A percentile compares a stretch with the other conserved stretches of the same genome.
Conservation (phyloP, 106 monocot genomes). For the Acanthochlamys bracteata region DNA sequence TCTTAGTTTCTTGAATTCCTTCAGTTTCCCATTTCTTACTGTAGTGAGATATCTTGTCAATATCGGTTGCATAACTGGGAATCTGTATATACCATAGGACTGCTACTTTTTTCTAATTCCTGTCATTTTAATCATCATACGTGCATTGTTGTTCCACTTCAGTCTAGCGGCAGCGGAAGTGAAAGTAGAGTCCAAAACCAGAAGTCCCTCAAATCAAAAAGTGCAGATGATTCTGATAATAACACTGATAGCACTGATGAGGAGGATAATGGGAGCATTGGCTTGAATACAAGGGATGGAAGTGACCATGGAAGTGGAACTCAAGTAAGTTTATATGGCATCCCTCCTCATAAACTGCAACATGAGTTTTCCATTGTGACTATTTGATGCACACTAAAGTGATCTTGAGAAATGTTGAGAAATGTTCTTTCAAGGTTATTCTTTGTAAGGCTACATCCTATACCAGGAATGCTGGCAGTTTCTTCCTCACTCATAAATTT, state of each 20-base stretch:
- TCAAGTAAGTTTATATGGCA: slow-evolving; percentile 40
- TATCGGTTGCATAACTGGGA: not conserved
- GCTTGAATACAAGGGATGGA: slow-evolving; percentile 53
- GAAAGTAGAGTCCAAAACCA: slow-evolving; percentile 83
- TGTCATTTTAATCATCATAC: slow-evolving; percentile 16
- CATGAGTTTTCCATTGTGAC: too few relatives aligned
- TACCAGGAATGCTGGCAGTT: too few relatives aligned
- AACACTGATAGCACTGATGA: slow-evolving; percentile 51
- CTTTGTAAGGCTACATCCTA: too few relatives aligned
- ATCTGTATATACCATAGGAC: not conserved
- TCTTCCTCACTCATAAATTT: too few relatives aligned
- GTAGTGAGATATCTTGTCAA: too few relatives aligned
- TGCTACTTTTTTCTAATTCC: not conserved
- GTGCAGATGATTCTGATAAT: slow-evolving; percentile 50
- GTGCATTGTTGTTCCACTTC: slow-evolving; percentile 2
- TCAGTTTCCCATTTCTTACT: too few relatives aligned
- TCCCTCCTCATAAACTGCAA: too few relatives aligned
- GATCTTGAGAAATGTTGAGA: too few relatives aligned
- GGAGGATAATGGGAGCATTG: slow-evolving; percentile 40
- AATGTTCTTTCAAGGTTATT: too few relatives aligned
- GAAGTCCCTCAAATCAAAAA: slow-evolving; percentile 49
- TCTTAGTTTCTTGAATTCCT: too few relatives aligned
- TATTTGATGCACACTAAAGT: too few relatives aligned
- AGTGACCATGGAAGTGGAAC: slow-evolving; percentile 95
- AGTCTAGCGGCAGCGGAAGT: slow-evolving; percentile 94